Evolutionary conservation across 2,329 filamentous ascomycete genomes (phyloP).

Genomic region (Fusarium brevicatenulatum): DNA sequence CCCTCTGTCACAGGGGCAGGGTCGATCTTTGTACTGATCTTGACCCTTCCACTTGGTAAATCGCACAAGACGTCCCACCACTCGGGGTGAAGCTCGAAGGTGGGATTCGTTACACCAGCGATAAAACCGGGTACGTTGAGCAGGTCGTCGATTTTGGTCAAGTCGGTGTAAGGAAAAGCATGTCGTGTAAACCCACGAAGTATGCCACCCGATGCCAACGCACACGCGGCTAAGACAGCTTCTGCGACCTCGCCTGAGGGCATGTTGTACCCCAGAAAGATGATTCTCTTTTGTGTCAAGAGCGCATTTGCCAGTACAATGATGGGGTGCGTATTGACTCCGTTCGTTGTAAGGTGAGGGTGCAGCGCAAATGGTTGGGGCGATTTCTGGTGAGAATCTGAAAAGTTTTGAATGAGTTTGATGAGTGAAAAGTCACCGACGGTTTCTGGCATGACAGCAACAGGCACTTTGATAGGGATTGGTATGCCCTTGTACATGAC

Average conservation of each 20-base stretch:
- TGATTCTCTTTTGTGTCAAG: constrained; percentile 93
- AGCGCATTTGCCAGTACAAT: constrained; percentile 95
- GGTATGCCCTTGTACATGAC: constrained; percentile 97
- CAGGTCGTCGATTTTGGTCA: constrained; percentile 97
- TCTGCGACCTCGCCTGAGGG: constrained; percentile 96
- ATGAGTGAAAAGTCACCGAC: constrained; percentile 98
- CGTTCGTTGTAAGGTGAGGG: constrained; percentile 92
- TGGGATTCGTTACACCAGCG: constrained; percentile 96
- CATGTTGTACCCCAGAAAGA: constrained; percentile 94
- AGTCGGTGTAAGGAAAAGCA: constrained; percentile 96
- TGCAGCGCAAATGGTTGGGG: constrained; percentile 88
- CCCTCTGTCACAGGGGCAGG: constrained; percentile 84
- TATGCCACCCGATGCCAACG: constrained; percentile 90
- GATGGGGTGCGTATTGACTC: constrained; percentile 89
- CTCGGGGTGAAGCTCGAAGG: constrained; percentile 92
- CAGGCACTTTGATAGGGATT: constrained; percentile 95
- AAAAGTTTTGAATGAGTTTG: constrained; percentile 96
- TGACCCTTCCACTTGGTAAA: constrained; percentile 89
- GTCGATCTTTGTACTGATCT: constrained; percentile 91
- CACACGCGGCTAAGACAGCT: constrained; percentile 96
- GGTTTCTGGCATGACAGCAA: constrained; percentile 91
- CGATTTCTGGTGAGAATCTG: constrained; percentile 80
- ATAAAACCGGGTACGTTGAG: constrained; percentile 97
- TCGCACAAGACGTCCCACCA: constrained; percentile 99
- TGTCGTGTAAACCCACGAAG: constrained; percentile 93